Percentiles rank a stretch among this genome's conserved stretches.
Evolutionary conservation across 768 basidiomycete genomes (phyloP).

Genomic region (Dentipellis sp.): DNA sequence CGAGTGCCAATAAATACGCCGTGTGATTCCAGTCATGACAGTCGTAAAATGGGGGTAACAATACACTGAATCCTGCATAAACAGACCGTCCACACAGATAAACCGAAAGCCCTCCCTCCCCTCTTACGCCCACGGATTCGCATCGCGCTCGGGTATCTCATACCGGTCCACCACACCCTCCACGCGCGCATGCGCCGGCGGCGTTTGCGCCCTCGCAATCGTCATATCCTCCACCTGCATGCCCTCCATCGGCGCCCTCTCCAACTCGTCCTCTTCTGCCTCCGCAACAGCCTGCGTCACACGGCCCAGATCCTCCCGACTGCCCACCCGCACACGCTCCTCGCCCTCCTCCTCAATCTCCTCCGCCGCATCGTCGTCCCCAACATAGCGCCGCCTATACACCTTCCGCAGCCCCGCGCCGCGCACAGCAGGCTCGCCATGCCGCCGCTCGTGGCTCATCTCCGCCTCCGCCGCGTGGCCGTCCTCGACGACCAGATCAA

Average conservation of each 20-base stretch:
- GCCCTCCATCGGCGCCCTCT: background rate
- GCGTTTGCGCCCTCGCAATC: conserved; percentile 26
- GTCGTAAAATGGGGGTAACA: background rate
- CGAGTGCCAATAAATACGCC: background rate
- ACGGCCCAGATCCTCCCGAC: background rate
- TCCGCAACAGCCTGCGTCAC: background rate
- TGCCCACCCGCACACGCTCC: conserved; percentile 15
- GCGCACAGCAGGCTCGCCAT: conserved; percentile 47
- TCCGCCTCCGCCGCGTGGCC: conserved; percentile 42
- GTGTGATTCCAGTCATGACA: background rate
- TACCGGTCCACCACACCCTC: conserved; percentile 20
- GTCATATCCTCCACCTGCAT: conserved; percentile 15
- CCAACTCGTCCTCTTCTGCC: background rate
- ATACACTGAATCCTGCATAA: background rate
- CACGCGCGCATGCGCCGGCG: conserved; percentile 34
- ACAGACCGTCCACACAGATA: background rate
- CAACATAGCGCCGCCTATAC: conserved; percentile 40
- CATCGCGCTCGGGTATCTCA: conserved; percentile 28
- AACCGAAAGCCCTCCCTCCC: conserved; percentile 5
- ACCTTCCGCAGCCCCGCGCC: conserved; percentile 38
- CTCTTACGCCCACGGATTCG: conserved; percentile 52
- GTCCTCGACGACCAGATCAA: conserved; percentile 83
- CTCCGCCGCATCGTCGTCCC: conserved; percentile 34
- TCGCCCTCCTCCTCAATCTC: conserved; percentile 27
- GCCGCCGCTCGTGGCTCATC: conserved; percentile 42